phyloP scores from a whole-genome alignment of 352 stramenopile genomes.

The Globisporangium cederbergense region DNA sequence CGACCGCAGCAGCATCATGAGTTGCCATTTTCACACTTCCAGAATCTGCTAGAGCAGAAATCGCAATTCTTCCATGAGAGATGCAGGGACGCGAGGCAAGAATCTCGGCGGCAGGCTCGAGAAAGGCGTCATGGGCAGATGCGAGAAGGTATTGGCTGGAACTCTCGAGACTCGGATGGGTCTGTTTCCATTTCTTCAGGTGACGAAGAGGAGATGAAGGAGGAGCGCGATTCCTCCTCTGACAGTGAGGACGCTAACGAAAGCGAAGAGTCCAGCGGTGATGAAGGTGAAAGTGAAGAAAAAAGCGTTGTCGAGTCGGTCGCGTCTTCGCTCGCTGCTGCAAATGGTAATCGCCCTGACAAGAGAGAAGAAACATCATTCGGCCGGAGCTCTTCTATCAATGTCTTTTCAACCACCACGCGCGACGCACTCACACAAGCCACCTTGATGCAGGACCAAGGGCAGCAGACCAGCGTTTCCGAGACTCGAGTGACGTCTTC shows the following conservation, averaged over 20 bases:
- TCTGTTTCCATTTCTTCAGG: background rate
- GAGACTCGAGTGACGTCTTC: background rate
- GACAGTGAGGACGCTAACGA: background rate
- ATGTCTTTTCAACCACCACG: too few relatives aligned
- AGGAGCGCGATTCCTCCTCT: background rate
- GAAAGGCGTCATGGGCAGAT: background rate
- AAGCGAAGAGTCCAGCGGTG: background rate
- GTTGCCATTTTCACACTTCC: constrained; percentile 15
- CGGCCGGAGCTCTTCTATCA: background rate
- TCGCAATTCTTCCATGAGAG: constrained; percentile 5
- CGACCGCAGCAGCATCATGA: background rate
- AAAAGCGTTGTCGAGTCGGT: background rate
- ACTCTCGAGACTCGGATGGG: background rate
- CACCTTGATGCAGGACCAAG: constrained; percentile 12
- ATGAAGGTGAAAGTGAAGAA: background rate
- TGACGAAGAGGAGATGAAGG: background rate
- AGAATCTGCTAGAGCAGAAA: constrained; percentile 17
- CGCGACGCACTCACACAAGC: constrained; percentile 5
- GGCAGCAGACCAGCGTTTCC: constrained; percentile 9
- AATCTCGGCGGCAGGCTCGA: background rate
- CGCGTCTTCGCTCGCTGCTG: background rate
- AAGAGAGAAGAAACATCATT: background rate
- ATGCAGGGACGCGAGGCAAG: background rate
- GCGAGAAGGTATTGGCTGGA: background rate
- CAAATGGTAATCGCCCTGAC: background rate